Percentiles rank a stretch among this genome's conserved stretches.
Evolutionary conservation across 257 asterid species (phyloP).

Genomic region (Solanum chmielewskii): DNA sequence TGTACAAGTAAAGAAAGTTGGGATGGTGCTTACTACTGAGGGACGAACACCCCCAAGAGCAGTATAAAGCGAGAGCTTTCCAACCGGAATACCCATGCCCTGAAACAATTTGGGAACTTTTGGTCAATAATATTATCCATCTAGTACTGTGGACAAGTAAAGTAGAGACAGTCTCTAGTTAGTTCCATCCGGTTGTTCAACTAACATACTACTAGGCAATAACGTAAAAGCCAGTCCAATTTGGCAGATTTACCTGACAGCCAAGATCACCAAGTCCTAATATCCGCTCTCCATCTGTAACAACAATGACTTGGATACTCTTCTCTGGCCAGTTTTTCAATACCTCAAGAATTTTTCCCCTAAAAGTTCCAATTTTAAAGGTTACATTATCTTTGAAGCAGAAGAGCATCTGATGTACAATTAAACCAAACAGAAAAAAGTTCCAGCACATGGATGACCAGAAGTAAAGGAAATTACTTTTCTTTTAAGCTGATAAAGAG

Average conservation of each 20-base stretch:
- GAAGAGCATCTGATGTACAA: not conserved
- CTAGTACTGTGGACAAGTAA: not conserved
- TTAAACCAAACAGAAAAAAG: not conserved
- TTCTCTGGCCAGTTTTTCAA: constrained; percentile 93
- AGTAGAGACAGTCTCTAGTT: not conserved
- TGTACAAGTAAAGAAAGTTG: not conserved
- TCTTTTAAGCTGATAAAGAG: constrained; percentile 83
- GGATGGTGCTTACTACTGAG: constrained; percentile 58
- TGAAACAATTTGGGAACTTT: constrained; percentile 13
- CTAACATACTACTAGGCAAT: not conserved
- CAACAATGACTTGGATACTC: constrained; percentile 84
- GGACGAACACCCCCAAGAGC: constrained; percentile 98
- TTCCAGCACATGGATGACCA: not conserved
- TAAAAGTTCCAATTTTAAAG: constrained; percentile 1
- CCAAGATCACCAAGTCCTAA: constrained; percentile 98
- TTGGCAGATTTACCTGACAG: constrained; percentile 53
- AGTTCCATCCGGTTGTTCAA: not conserved
- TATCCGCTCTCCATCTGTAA: constrained; percentile 94
- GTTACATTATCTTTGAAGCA: not conserved
- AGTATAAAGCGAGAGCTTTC: constrained; percentile 85
- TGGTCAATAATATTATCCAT: not conserved
- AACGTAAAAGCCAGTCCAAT: not conserved
- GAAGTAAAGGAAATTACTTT: constrained; percentile 34
- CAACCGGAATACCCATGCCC: constrained; percentile 99
- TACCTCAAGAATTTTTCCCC: constrained; percentile 85